Evolutionary conservation across 1,284 basidiomycete genomes (phyloP), one percentile per base, ranked within the genome.

Genomic region (Rhodofomes roseus): DNA sequence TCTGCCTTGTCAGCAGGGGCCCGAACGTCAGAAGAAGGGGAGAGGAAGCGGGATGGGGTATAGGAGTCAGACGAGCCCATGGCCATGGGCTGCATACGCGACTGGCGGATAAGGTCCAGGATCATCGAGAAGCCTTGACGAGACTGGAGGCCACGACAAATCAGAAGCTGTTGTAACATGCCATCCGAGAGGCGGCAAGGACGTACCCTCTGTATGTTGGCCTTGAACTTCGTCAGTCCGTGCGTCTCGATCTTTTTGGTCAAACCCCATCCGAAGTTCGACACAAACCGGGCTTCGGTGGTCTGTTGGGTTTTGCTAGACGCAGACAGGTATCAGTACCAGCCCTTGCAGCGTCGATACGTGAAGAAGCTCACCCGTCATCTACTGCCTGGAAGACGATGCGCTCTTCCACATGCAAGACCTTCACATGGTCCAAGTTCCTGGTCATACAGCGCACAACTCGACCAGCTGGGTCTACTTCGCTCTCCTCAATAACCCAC

Each of bases 401-500:
- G 20, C 81, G 84, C 73, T 93, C 91, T 64, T 90, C 84, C 40
- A 92, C 85, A 64, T 90, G 83, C 86, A 93, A 86, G 46, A 92
- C 82, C 74, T 92, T 93, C 67, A 92, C 86, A 74, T 93, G 89
- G 71, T 93, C 91, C 53, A 93, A 77, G 70, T 93, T 93, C 73
- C 81, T 86, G 8, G 92, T 93, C 56, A 79, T 78, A 69, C 90
- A 93, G 52, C 79, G 77, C 62, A 93, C 82, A 9, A 83, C 79
- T 71, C 85, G 84, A 23, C 87, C 88, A 61, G 83, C 75, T 4
- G 90, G 87, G 73, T 93, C 91, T 22, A 96, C 92, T 68, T 95
- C 89, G 66, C 90, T 95, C 79, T 96, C 92, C 74, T 96, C 94
- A 63, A 96, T 76, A 56, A 96, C 86, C 94, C 93, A 96, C 12